These are phyloP conservation scores for Tanacetum coccineum DNA, from an alignment of 129 eudicot species.

Conservation along the genomic window DNA sequence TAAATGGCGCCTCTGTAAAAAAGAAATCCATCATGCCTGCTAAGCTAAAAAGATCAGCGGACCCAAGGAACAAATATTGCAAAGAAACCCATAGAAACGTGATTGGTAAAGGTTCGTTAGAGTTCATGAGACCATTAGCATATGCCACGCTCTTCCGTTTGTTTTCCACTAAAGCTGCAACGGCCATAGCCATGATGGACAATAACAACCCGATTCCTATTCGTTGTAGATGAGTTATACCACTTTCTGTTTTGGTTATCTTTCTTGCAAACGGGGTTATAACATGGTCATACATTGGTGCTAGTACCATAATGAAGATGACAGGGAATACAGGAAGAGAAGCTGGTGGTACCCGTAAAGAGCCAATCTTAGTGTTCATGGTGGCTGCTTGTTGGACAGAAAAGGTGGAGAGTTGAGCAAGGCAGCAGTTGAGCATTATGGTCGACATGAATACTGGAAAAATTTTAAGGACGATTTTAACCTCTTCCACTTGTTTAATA, in stretches of 20 bases:
- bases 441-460: constrained; percentile 75
- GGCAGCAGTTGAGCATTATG: constrained; percentile 88
- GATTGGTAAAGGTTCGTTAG: constrained; percentile 62
- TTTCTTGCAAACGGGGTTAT: constrained; percentile 60
- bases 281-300: constrained; percentile 64
- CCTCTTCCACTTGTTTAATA: constrained; percentile 62
- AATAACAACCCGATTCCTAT: constrained; percentile 69
- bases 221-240: constrained; percentile 69
- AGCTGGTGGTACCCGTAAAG: constrained; percentile 73
- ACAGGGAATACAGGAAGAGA: constrained; percentile 90
- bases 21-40: constrained; percentile 91
- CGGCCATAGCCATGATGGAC: constrained; percentile 75
- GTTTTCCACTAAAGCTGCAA: constrained; percentile 73
- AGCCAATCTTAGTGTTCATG: constrained; percentile 66
- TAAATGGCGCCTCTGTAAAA: constrained; percentile 76
- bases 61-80: constrained; percentile 81
- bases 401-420: constrained; percentile 91
- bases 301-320: constrained; percentile 71
- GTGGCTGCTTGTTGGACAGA: constrained; percentile 97
- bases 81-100: constrained; percentile 87
- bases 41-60: constrained; percentile 83
- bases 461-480: constrained; percentile 56
- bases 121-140: constrained; percentile 38
- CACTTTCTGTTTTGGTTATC: constrained; percentile 68
- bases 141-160: constrained; percentile 61